phyloP scores from a whole-genome alignment of 2,329 filamentous ascomycete genomes.

The Aspergillus tamarii region DNA sequence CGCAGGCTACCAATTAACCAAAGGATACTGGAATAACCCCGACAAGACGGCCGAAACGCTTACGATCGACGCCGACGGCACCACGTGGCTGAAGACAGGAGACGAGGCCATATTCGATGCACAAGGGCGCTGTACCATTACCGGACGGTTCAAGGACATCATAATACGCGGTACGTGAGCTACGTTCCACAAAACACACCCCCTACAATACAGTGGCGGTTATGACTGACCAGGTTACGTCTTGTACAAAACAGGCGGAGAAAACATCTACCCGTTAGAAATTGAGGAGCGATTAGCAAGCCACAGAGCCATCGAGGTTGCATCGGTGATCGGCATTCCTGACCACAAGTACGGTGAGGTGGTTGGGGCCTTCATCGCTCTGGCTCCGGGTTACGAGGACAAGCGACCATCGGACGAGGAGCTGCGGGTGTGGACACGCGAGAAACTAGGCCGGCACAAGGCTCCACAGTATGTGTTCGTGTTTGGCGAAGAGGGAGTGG shows the following conservation, averaged over 20 bases:
- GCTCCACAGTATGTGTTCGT: constrained; percentile 76
- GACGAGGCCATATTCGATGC: constrained; percentile 57
- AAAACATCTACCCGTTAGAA: constrained; percentile 74
- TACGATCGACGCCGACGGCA: constrained; percentile 62
- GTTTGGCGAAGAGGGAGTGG: constrained; percentile 66
- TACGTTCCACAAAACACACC: background rate
- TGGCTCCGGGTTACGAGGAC: constrained; percentile 30
- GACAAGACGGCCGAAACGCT: constrained; percentile 75
- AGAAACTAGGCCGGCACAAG: constrained; percentile 67
- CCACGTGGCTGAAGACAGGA: constrained; percentile 68
- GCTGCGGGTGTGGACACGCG: constrained; percentile 65
- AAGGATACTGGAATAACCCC: constrained; percentile 67
- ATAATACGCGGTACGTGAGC: constrained; percentile 65
- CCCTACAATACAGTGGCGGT: background rate
- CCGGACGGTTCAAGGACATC: constrained; percentile 77
- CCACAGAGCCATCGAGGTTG: constrained; percentile 65
- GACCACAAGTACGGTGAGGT: constrained; percentile 75
- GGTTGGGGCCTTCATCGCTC: constrained; percentile 64
- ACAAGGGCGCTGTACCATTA: constrained; percentile 71
- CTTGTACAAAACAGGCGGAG: constrained; percentile 55
- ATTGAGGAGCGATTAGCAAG: constrained; percentile 73
- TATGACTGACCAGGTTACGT: background rate
- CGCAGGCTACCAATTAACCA: constrained; percentile 72
- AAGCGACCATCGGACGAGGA: constrained; percentile 55
- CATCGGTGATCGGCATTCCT: constrained; percentile 70